A percentile compares a stretch with the other conserved stretches of the same genome.
Evolutionary conservation across 257 asterid genomes (phyloP).

Genomic region (Solanum virginianum): DNA sequence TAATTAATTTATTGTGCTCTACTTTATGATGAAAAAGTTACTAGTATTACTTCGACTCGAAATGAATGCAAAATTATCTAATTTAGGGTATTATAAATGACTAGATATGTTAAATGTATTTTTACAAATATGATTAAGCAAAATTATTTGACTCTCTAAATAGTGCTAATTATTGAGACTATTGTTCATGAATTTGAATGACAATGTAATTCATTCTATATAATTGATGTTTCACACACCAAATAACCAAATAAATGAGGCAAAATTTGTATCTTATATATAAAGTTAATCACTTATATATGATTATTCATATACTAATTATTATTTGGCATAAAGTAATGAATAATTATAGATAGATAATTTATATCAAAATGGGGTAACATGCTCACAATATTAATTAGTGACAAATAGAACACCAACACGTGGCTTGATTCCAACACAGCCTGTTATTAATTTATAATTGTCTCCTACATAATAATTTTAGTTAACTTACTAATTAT

Average conservation of each 20-base stretch:
- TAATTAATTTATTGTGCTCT: not conserved
- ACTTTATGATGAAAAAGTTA: not conserved
- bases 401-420: conserved; percentile 27
- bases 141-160: not conserved
- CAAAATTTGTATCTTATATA: not conserved
- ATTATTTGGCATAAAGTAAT: not conserved
- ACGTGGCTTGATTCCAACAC: conserved; percentile 52
- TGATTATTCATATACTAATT: not conserved
- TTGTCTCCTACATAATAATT: too few relatives aligned
- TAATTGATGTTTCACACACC: not conserved
- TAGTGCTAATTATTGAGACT: not conserved
- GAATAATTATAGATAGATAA: not conserved
- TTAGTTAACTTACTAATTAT: too few relatives aligned
- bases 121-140: not conserved
- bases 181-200: not conserved
- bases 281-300: not conserved
- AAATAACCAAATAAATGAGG: not conserved
- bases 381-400: conserved; percentile 35
- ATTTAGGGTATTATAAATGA: not conserved
- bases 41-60: not conserved
- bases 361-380: conserved; percentile 17
- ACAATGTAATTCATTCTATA: not conserved
- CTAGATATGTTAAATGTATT: not conserved
- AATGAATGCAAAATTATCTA: not conserved
- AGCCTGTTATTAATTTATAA: conserved; percentile 7